Base-by-base conservation (phyloP, 345 rosid genomes). In the Firmiana major region DNA sequence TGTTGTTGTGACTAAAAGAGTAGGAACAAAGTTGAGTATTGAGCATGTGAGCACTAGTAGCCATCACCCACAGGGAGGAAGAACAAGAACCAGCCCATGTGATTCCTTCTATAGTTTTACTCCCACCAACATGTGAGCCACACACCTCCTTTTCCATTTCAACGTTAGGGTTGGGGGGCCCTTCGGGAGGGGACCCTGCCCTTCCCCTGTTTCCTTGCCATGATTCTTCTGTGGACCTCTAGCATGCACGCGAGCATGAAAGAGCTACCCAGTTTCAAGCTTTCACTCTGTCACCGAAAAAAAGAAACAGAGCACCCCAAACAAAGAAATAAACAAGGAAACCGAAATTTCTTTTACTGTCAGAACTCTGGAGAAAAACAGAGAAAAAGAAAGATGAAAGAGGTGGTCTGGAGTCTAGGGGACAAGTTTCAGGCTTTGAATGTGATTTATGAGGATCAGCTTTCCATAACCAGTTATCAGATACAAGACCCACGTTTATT, bases 111-210 rank as follows among this genome's bases (percentile, higher is more conserved):
- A 77, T 74, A 46, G 71, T 70, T 55, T 49, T 63, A 57, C 73
- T 78, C 84, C 81, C 69, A 75, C 75, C 57, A 40, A 13, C 84
- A 79, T 81, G 83, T 83, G 85, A 9, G 48, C 81, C 82, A 80
- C 78, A 75, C 48, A 38, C 65, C 62, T 24, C 19, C 40, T 19
- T 57, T 22, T 24, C 63, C 48, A 38, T 46, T 77, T 59, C 36
- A 70, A 31, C 24, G 12, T 48, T 58, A 28, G 11, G 57, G 21
- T n/a, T 10, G 77, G 36, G 19, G 46, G 63, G 31, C 1, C 42
- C 42, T 53, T 31, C 0, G 6, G 10, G 6, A 26, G 64, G 75
- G 45, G 13, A 5, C 58, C 45, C 22, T 57, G 3, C 58, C 54
- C 55, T n/a, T n/a, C 9, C 63, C 60, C 21, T 63, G 19, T 60